Percentiles rank a stretch among this genome's conserved stretches.
Conservation (phyloP, 2,329 filamentous ascomycete genomes). For the Dactylonectria estremocensis region DNA sequence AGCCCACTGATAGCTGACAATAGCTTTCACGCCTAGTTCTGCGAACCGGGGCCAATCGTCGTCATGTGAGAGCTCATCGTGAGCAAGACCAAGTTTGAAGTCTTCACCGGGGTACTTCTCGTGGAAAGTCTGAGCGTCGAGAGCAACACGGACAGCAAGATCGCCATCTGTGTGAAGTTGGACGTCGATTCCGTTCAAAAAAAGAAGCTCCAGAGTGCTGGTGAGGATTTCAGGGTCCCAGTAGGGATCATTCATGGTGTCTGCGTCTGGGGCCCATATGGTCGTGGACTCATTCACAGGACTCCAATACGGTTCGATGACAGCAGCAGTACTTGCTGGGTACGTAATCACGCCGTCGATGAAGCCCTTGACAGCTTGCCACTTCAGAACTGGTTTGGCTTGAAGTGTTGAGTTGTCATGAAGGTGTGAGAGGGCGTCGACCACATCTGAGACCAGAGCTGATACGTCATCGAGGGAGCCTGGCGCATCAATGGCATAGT, state of each 20-base stretch:
- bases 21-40: conserved; percentile 37
- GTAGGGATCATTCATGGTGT: background rate
- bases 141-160: background rate
- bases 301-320: background rate
- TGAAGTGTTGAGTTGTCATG: no score
- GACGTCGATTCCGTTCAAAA: background rate
- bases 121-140: background rate
- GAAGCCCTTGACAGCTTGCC: background rate
- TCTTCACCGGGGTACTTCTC: conserved; percentile 26
- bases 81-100: conserved; percentile 38
- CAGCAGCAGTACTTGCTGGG: background rate
- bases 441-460: no score
- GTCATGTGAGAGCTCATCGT: conserved; percentile 34
- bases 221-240: background rate
- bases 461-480: no score
- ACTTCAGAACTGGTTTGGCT: background rate
- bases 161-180: background rate
- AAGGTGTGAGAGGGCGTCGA: no score
- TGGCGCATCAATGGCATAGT: background rate
- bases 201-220: no score
- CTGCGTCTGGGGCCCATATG: background rate
- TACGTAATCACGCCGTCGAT: background rate
- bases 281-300: background rate
- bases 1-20: conserved; percentile 42
- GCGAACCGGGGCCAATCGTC: conserved; percentile 40